phyloP scores from a whole-genome alignment of 2,329 filamentous ascomycete species.

The Colletotrichum salicis region DNA sequence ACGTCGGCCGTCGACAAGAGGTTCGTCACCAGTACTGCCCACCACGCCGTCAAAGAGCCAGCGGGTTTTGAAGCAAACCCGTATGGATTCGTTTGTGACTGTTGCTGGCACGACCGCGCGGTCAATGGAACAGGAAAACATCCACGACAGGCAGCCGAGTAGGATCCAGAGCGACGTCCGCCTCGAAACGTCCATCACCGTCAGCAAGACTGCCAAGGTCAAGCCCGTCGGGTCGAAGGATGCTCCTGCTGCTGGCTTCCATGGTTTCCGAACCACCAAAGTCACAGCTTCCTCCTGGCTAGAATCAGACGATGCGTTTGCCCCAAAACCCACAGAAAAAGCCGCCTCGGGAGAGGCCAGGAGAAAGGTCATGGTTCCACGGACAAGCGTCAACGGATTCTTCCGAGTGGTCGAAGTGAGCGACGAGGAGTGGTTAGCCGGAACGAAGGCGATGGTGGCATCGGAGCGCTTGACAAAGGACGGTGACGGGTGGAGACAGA shows the following conservation, averaged over 20 bases:
- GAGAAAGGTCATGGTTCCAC: constrained; percentile 50
- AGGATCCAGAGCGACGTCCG: neutral
- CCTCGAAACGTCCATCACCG: neutral
- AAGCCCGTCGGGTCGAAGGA: neutral
- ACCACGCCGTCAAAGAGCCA: constrained; percentile 9
- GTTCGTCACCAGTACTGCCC: neutral
- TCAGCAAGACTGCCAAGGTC: neutral
- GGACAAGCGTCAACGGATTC: constrained; percentile 51
- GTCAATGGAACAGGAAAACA: neutral
- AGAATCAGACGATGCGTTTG: constrained; percentile 14
- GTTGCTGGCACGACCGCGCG: neutral
- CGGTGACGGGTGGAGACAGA: constrained; percentile 8
- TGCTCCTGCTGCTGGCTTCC: neutral
- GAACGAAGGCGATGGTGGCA: constrained; percentile 9
- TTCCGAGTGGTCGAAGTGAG: constrained; percentile 48
- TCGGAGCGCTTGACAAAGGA: neutral
- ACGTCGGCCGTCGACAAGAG: neutral
- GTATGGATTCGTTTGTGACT: constrained; percentile 27
- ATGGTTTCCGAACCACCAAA: neutral
- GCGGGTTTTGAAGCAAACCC: constrained; percentile 44
- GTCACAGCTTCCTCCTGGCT: neutral
- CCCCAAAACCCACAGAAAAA: constrained; percentile 1
- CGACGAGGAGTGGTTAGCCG: constrained; percentile 43
- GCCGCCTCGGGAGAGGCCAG: constrained; percentile 30
- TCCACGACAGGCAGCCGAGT: neutral